These are phyloP conservation scores for Aquilaria malaccensis DNA, from an alignment of 345 rosid genomes.

Conservation along the genomic window DNA sequence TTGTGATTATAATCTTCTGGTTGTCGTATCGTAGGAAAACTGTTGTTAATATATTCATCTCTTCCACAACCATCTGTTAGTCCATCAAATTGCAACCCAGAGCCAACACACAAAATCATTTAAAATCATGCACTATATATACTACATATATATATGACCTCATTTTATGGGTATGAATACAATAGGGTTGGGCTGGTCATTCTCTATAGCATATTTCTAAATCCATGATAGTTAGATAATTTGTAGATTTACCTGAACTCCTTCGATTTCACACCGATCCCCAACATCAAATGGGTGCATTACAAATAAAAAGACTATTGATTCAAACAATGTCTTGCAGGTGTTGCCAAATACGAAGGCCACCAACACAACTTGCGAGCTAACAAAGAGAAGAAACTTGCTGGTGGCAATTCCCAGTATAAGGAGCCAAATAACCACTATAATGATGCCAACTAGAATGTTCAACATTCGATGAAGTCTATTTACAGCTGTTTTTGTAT, in stretches of 20 bases:
- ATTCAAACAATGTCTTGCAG: constrained; percentile 76
- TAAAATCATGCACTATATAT: neutral
- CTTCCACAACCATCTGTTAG: constrained; percentile 80
- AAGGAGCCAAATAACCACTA: constrained; percentile 60
- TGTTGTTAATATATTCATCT: constrained; percentile 89
- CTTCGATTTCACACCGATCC: constrained; percentile 79
- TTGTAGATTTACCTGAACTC: constrained; percentile 51
- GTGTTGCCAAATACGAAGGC: constrained; percentile 83
- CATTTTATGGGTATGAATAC: neutral
- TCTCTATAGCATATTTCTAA: no score
- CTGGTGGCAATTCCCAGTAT: constrained; percentile 79
- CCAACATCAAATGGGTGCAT: constrained; percentile 96
- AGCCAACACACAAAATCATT: neutral
- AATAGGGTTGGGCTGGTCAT: no score
- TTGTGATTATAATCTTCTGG: constrained; percentile 59
- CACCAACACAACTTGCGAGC: constrained; percentile 72
- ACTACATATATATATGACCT: neutral
- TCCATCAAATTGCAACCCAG: neutral
- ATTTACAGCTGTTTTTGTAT: constrained; percentile 92
- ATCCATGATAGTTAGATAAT: neutral
- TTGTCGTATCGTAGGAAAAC: constrained; percentile 81
- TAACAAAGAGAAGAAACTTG: constrained; percentile 65
- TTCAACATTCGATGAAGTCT: constrained; percentile 63
- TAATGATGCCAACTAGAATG: constrained; percentile 41
- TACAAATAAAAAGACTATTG: constrained; percentile 71